Conservation (phyloP, 1,139 yeast genomes). For the Blastobotrys persicus region DNA sequence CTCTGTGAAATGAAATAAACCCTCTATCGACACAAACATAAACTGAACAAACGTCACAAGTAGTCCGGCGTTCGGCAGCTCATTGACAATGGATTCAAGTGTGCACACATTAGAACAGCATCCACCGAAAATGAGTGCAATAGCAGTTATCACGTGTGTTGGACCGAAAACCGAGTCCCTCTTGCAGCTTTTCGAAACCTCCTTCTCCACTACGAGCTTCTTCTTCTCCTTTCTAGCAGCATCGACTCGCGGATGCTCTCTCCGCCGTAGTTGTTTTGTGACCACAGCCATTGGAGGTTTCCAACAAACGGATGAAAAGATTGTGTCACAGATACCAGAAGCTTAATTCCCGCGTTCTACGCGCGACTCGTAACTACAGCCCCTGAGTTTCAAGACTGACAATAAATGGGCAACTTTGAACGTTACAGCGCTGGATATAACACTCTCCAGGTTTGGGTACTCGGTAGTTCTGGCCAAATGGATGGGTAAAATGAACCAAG, state of each 20-base stretch:
- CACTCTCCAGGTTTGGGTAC: too few species aligned
- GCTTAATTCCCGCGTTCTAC: neutral
- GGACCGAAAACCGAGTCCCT: neutral
- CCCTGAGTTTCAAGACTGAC: neutral
- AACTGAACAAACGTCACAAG: constrained; percentile 63
- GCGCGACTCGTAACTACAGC: neutral
- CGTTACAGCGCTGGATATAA: too few species aligned
- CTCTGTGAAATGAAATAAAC: constrained; percentile 31
- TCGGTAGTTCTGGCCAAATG: too few species aligned
- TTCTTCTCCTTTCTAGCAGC: neutral
- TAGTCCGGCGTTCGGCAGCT: constrained; percentile 45
- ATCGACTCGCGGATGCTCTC: neutral
- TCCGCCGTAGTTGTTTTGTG: neutral
- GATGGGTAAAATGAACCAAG: too few species aligned
- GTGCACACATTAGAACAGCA: constrained; percentile 70
- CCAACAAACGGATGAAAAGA: neutral
- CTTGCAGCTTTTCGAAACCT: neutral
- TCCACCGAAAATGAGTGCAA: constrained; percentile 60
- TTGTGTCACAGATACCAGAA: neutral
- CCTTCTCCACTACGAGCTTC: neutral
- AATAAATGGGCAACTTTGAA: too few species aligned
- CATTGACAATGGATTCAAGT: constrained; percentile 52
- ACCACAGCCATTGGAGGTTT: neutral
- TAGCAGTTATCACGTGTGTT: constrained; percentile 4
- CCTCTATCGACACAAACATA: constrained; percentile 49